phyloP scores from a whole-genome alignment of 345 rosid genomes.

The Euphorbia tirucalli region DNA sequence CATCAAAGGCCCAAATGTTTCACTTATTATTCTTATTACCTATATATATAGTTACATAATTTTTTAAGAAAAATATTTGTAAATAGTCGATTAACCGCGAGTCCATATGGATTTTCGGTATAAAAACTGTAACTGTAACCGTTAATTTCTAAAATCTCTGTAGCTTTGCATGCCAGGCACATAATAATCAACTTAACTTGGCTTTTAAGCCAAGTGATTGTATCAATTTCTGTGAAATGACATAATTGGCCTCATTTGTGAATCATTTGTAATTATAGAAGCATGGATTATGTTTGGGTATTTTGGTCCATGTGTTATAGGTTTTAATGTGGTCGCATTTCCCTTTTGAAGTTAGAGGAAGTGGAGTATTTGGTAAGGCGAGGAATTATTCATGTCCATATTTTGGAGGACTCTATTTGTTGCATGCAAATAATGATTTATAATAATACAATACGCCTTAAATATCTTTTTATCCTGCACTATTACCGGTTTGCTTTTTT shows the following conservation, averaged over 20 bases:
- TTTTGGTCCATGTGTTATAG: slow-evolving; percentile 21
- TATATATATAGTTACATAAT: too few species aligned
- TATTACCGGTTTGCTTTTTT: too few species aligned
- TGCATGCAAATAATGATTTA: background rate
- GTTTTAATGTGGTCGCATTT: slow-evolving; percentile 43
- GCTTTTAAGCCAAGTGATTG: slow-evolving; percentile 68
- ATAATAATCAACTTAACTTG: slow-evolving; percentile 60
- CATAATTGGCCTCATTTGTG: slow-evolving; percentile 18
- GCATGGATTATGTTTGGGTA: slow-evolving; percentile 8
- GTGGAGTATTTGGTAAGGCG: slow-evolving; percentile 46
- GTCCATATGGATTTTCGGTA: too few species aligned
- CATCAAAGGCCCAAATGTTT: too few species aligned
- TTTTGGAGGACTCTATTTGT: slow-evolving; percentile 10
- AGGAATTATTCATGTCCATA: slow-evolving; percentile 12
- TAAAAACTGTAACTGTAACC: too few species aligned
- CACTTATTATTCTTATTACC: too few species aligned
- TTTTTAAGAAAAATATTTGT: too few species aligned
- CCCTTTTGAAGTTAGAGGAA: slow-evolving; percentile 46
- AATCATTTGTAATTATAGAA: background rate
- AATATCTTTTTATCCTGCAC: too few species aligned
- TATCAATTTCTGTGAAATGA: slow-evolving; percentile 19
- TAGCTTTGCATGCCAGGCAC: slow-evolving; percentile 64
- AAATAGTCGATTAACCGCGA: too few species aligned
- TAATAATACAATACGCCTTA: background rate
- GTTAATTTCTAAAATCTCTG: slow-evolving; percentile 1